Evolutionary conservation across 208 protist genomes (phyloP), one percentile per base, ranked within the genome.

Genomic region (Acanthamoeba quina): DNA sequence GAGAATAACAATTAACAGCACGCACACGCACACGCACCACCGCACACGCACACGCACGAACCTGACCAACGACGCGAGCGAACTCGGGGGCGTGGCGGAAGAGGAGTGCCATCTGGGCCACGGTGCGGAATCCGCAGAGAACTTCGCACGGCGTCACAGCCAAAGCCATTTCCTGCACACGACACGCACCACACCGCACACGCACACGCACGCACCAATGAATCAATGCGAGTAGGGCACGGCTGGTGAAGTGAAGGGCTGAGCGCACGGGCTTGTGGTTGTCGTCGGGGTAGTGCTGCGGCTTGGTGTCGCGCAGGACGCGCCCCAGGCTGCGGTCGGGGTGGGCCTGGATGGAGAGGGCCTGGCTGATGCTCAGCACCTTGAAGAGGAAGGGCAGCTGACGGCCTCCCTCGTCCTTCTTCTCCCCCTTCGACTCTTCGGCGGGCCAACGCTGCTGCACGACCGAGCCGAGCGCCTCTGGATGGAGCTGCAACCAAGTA

Each of bases 261-360:
- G 97, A 82, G 10, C 82, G 82, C 98, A 97, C 62, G 99, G 99
- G 99, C 97, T 99, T 99, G 97, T 99, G 99, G 96, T 99, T 99
- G 76, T 97, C 97, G 96, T 99, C 99, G 92, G 98, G 98, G 97
- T 99, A 99, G 85, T 99, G 98, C 49, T 98, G 95, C 7, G 99
- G 98, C 56, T 98, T 96, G n/a, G 96, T 95, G 4, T 91, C 86
- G 94, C 99, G 98, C 44, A 99, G 97, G 70, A 97, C 76, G 94
- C 98, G 96, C 11, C 99, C 99, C 26, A 99, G 97, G 54, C 91
- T 90, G 92, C 99, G 99, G 96, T 99, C 98, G 17, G 99, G 99
- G 96, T 99, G 99, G 7, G 99, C 98, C 97, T 99, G 98, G 93
- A 99, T 99, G 64, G 98, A 99, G 1, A 99, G 97, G 24, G 99